Conservation (phyloP, 495 filamentous ascomycete genomes). For the Lasiosphaeria miniovina region DNA sequence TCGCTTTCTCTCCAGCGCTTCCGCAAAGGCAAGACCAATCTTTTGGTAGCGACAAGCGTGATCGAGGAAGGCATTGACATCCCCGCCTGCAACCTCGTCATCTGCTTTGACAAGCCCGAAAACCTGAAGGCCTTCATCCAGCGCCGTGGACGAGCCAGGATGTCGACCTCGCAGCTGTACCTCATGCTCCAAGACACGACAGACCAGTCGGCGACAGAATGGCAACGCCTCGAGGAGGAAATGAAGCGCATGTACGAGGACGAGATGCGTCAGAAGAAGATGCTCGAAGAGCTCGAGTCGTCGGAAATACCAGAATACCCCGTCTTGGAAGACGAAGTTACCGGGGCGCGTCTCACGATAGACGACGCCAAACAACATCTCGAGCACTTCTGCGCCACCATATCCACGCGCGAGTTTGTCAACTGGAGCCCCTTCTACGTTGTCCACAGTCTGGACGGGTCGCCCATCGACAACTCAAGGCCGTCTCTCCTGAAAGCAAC, state of each 20-base stretch:
- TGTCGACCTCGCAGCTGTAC: slow-evolving; percentile 65
- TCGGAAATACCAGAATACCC: slow-evolving; percentile 46
- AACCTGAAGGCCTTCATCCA: slow-evolving; percentile 89
- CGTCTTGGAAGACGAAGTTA: slow-evolving; percentile 47
- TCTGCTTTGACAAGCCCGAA: slow-evolving; percentile 76
- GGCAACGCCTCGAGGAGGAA: slow-evolving; percentile 61
- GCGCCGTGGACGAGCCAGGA: slow-evolving; percentile 77
- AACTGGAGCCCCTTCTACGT: slow-evolving; percentile 52
- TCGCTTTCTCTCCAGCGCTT: slow-evolving; percentile 65
- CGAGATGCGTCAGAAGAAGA: slow-evolving; percentile 53
- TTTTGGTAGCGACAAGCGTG: slow-evolving; percentile 80
- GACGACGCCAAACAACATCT: slow-evolving; percentile 72
- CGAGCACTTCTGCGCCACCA: slow-evolving; percentile 71
- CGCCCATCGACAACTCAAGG: slow-evolving; percentile 8
- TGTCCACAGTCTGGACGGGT: slow-evolving; percentile 15
- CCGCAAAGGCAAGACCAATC: slow-evolving; percentile 63
- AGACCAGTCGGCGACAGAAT: slow-evolving; percentile 41
- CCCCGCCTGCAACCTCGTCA: slow-evolving; percentile 76
- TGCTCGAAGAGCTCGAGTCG: slow-evolving; percentile 51
- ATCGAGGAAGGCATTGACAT: slow-evolving; percentile 93
- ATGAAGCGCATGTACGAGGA: slow-evolving; percentile 77
- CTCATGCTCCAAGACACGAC: slow-evolving; percentile 51
- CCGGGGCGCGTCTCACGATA: slow-evolving; percentile 69
- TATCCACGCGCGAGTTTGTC: slow-evolving; percentile 56
- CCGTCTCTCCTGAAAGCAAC: slow-evolving; percentile 44